phyloP scores from a whole-genome alignment of 2,329 filamentous ascomycete species.

The Trichoderma koningiopsis region DNA sequence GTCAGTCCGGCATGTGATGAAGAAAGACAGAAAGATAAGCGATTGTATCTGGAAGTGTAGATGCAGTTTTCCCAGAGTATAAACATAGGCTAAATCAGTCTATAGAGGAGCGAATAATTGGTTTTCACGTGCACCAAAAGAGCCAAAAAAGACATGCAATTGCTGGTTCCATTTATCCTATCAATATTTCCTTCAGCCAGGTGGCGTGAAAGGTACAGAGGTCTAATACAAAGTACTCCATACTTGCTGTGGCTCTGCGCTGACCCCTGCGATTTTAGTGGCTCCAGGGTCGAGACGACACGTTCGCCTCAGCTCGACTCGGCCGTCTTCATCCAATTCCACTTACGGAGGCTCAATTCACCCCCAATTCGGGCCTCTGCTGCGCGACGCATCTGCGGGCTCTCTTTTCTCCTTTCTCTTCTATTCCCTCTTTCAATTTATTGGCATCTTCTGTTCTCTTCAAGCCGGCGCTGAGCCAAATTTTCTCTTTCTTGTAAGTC shows the following conservation, averaged over 20 bases:
- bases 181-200: not conserved
- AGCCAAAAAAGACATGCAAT: not conserved
- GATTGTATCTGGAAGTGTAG: not conserved
- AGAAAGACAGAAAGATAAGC: not conserved
- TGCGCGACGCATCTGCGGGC: constrained; percentile 12
- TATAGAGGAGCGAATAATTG: not conserved
- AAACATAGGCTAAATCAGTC: not conserved
- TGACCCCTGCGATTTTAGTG: constrained; percentile 21
- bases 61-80: not conserved
- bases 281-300: constrained; percentile 22
- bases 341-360: constrained; percentile 23
- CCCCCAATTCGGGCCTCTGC: constrained; percentile 23
- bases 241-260: constrained; percentile 3
- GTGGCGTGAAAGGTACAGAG: not conserved
- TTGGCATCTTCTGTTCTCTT: not conserved
- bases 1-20: not conserved
- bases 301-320: constrained; percentile 25
- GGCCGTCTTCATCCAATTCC: constrained; percentile 6
- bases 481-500: constrained; percentile 29
- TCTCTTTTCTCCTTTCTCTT: constrained; percentile 25
- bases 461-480: not conserved
- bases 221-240: not conserved
- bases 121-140: not conserved
- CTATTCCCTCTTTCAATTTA: constrained; percentile 6
- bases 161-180: not conserved